phyloP scores from a whole-genome alignment of 1,284 basidiomycete genomes.

The Chondrostereum purpureum region DNA sequence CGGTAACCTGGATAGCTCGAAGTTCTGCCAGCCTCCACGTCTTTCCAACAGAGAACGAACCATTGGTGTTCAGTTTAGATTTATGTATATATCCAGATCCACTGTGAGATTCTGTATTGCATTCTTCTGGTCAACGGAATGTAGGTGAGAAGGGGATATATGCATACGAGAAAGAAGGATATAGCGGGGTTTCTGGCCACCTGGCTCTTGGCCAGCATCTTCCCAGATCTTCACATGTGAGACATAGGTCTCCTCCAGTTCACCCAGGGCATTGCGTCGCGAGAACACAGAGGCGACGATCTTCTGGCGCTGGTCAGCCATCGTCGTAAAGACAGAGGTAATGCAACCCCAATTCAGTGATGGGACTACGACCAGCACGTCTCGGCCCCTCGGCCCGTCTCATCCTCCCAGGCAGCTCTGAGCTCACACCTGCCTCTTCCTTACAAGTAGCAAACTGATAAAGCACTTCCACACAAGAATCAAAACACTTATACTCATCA shows the following conservation, averaged over 20 bases:
- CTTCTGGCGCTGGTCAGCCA: conserved; percentile 59
- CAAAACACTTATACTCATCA: too few species aligned
- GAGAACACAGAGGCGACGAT: conserved; percentile 84
- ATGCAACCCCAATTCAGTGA: too few species aligned
- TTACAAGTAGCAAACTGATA: too few species aligned
- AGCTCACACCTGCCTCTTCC: too few species aligned
- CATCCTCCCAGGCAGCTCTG: too few species aligned
- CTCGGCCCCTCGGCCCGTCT: too few species aligned
- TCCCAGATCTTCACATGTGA: conserved; percentile 90
- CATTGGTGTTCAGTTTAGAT: conserved; percentile 92
- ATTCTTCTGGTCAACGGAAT: too few species aligned
- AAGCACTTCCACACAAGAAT: too few species aligned
- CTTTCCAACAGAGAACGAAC: conserved; percentile 95
- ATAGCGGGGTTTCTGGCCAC: conserved; percentile 75
- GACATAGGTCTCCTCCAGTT: conserved; percentile 72
- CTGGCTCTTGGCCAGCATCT: conserved; percentile 57
- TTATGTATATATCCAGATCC: conserved; percentile 84
- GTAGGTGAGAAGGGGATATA: conserved; percentile 3
- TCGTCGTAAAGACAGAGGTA: too few species aligned
- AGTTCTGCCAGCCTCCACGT: conserved; percentile 89
- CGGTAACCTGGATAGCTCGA: conserved; percentile 68
- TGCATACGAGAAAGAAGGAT: conserved; percentile 81
- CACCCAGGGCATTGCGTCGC: conserved; percentile 54
- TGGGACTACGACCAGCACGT: too few species aligned
- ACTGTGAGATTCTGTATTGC: conserved; percentile 56